Base-by-base conservation (phyloP, 345 rosid species). In the Anacardium occidentale region DNA sequence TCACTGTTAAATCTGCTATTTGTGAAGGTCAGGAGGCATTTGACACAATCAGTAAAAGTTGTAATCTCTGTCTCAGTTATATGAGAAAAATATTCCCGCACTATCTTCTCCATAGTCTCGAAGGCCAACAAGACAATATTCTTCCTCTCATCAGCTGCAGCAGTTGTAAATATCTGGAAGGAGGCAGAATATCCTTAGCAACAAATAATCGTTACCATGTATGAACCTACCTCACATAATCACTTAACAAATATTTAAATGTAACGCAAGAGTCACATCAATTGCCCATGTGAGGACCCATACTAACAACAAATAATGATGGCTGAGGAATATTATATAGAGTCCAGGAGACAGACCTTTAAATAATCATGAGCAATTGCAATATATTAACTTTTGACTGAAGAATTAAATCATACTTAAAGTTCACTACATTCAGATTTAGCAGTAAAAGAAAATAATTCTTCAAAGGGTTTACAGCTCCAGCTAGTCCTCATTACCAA, bases 31-130 rank as follows among this genome's bases (percentile, higher is more conserved):
- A 88, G 83, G 55, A 94, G 97, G 85, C 98, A 94, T 81, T 83
- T 85, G 78, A 94, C 97, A 78, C 98, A 94, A 74, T 90, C 97
- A 5, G 97, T 92, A 79, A 94, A 94, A 62, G 90, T 90, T 75
- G 91, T 81, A 5, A 89, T 83, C 84, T 94, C 98, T n/a, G 98
- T 94, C 89, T 94, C 97, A 37, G 93, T 94, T 75, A 94, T 90
- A 75, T 86, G 83, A 67, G 97, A 89, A 80, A 92, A 94, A 75
- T 92, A 92, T 70, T 90, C 97, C 56, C 97, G 91, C 61, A 94
- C 97, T 48, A 94, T 92, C 82, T 92, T 94, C 80, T 92, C 98
- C 95, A 88, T 90, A 6, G 97, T 92, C 83, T 92, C 93, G 62
- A 92, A 94, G 68, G 97, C 97, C 84, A 94, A 79, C 80, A 86